Evolutionary conservation across 2,329 filamentous ascomycete genomes (phyloP).

Genomic region (Paracamarosporium sp.): DNA sequence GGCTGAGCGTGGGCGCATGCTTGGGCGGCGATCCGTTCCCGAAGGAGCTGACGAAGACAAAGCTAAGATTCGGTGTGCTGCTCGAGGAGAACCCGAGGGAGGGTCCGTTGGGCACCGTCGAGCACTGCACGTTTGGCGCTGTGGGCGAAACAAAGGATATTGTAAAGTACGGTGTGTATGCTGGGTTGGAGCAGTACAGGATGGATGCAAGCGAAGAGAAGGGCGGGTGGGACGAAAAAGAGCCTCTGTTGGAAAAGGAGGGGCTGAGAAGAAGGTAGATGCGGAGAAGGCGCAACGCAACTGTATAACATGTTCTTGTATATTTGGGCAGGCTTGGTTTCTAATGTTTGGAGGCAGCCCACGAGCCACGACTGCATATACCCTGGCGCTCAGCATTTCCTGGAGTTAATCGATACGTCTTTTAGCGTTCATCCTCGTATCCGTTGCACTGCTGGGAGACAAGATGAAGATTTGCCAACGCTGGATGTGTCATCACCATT

Average conservation of each 20-base stretch:
- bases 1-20: conserved; percentile 48
- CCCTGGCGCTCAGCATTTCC: conserved; percentile 3
- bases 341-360: neutral
- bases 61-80: conserved; percentile 49
- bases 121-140: conserved; percentile 49
- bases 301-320: neutral
- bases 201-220: conserved; percentile 10
- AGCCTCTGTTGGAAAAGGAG: conserved; percentile 13
- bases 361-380: conserved; percentile 1
- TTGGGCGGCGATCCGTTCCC: conserved; percentile 51
- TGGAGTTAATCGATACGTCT: neutral
- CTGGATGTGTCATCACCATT: neutral
- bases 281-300: neutral
- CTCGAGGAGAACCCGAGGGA: conserved; percentile 42
- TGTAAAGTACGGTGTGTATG: conserved; percentile 45
- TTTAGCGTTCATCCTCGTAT: neutral
- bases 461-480: neutral
- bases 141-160: conserved; percentile 47
- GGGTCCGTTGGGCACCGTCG: conserved; percentile 38
- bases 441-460: neutral
- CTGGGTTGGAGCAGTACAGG: conserved; percentile 36
- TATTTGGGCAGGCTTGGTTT: neutral
- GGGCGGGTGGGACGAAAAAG: conserved; percentile 18
- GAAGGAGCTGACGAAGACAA: conserved; percentile 44
- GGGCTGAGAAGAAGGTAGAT: neutral